Base-by-base conservation (phyloP, 768 basidiomycete genomes). In the Auriscalpium orientale region DNA sequence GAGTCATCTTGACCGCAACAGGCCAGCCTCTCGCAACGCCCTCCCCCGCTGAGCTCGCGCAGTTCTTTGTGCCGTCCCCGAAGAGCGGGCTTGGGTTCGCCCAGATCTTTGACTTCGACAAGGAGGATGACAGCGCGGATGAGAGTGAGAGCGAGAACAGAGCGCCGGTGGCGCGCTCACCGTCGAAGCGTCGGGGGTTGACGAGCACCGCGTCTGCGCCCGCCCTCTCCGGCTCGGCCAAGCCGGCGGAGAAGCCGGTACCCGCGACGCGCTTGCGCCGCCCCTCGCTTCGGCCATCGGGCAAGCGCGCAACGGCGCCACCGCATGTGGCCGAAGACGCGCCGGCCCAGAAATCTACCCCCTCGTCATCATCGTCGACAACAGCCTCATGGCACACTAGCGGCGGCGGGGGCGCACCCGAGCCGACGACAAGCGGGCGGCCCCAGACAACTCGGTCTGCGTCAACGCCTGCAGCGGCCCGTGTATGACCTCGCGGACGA, bases 1-100 rank as follows among this genome's bases (percentile, higher is more conserved):
- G 91, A 3, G 87, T 93, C 40, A 76, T 93, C 34, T 74, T 91
- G 38, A 91, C 91, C 0, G 74, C 84, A 8, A 91, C 91, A 0
- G 90, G 91, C 8, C 83, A 91, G 65, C 73, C 77, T 1, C 73
- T 92, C 8, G 75, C 80, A 3, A 93, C 90, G 12, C 90, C 90
- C 1, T 75, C 79, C 2, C 86, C 85, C 0, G 72, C 76, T 0
- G 85, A 87, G 63, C 74, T 91, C 0, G 78, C 78, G 2, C 82
- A 79, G 37, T 74, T 90, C 2, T 87, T 91, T 63, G 76, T 81
- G 34, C 76, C 79, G 44, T 85, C 84, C 8, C 89, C 89, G 0
- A 83, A 77, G 58, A 81, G 87, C 40, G 83, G 82, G 35, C 74
- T 91, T 28, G 82, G 87, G 63, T 91, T 91, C 64, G 79, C 83